Percentiles rank a stretch among this genome's conserved stretches.
Conservation (phyloP, 352 stramenopile species). For the Phytophthora macrochlamydospora region DNA sequence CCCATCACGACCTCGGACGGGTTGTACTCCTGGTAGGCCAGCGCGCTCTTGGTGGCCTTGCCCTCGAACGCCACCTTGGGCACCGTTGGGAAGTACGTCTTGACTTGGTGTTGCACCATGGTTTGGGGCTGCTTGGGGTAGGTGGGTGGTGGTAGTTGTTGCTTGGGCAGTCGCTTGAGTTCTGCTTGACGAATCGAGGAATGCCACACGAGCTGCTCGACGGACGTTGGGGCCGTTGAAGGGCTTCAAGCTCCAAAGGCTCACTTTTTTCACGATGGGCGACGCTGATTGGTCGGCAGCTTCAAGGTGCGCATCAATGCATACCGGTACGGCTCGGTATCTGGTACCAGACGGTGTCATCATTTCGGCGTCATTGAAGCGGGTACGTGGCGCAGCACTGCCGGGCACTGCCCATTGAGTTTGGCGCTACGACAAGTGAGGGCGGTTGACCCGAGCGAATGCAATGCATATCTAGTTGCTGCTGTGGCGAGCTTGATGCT, state of each 20-base stretch:
- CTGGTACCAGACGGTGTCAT: slow-evolving; percentile 16
- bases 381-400: neutral
- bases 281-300: slow-evolving; percentile 12
- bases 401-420: neutral
- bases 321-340: neutral
- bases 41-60: slow-evolving; percentile 40
- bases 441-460: neutral
- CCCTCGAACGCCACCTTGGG: slow-evolving; percentile 72
- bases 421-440: neutral
- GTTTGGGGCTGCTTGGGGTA: neutral
- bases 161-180: slow-evolving; percentile 14
- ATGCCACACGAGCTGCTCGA: slow-evolving; percentile 13
- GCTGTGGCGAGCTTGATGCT: neutral
- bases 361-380: slow-evolving; percentile 25
- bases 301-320: slow-evolving; percentile 10
- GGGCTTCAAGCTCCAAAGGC: neutral
- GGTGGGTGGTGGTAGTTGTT: too few species aligned
- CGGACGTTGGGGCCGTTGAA: neutral
- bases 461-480: neutral
- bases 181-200: slow-evolving; percentile 15
- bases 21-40: slow-evolving; percentile 85
- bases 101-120: slow-evolving; percentile 40
- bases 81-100: slow-evolving; percentile 61
- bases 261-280: neutral
- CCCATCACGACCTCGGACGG: slow-evolving; percentile 72